A percentile compares a stretch with the other conserved stretches of the same genome.
phyloP scores from a whole-genome alignment of 202 grass and related monocot species.

The Zoysia matrella region DNA sequence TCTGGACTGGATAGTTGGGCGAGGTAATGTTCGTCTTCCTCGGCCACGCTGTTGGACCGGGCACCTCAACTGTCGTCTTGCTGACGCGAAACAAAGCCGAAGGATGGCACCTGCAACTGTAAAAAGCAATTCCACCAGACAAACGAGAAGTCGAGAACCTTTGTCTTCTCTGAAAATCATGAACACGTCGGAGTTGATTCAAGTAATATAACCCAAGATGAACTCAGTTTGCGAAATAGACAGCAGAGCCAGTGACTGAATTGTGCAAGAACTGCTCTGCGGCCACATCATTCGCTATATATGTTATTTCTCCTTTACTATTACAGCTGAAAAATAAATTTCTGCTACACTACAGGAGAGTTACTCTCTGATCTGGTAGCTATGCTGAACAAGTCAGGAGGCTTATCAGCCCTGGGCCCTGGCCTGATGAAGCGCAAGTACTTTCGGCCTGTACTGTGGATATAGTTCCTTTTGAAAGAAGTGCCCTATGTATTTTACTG shows the following conservation, averaged over 20 bases:
- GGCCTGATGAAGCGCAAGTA: neutral
- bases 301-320: too few species aligned
- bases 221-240: neutral
- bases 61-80: constrained; percentile 38
- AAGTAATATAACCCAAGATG: constrained; percentile 43
- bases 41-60: neutral
- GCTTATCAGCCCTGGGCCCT: too few species aligned
- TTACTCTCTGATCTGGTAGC: too few species aligned
- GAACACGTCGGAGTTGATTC: neutral
- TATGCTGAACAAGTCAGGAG: too few species aligned
- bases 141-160: neutral
- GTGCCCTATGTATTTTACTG: constrained; percentile 29
- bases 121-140: neutral
- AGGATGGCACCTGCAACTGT: constrained; percentile 52
- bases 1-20: too few species aligned
- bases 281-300: constrained; percentile 23
- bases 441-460: constrained; percentile 33
- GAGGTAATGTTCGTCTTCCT: neutral
- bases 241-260: neutral
- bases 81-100: constrained; percentile 70
- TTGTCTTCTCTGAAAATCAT: neutral
- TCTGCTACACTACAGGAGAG: too few species aligned
- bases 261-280: constrained; percentile 43
- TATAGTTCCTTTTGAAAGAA: constrained; percentile 40
- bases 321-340: too few species aligned